A percentile compares a stretch with the other conserved stretches of the same genome.
phyloP scores from a whole-genome alignment of 345 rosid genomes.

The Populus simonii region DNA sequence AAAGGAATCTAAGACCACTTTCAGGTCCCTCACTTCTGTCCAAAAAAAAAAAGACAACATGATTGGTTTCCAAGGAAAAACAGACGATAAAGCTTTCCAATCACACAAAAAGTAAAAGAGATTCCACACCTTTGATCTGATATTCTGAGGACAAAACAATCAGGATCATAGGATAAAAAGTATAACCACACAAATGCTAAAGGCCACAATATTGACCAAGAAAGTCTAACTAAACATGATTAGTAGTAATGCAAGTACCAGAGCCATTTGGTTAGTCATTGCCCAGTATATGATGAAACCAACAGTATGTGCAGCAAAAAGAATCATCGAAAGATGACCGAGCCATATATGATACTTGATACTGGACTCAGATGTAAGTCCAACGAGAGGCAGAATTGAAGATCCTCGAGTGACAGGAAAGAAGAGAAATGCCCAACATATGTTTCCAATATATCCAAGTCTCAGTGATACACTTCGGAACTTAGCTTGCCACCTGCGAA shows the following conservation, averaged over 20 bases:
- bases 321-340: constrained; percentile 53
- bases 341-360: constrained; percentile 77
- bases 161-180: background rate
- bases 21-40: background rate
- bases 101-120: background rate
- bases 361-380: constrained; percentile 63
- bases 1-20: constrained; percentile 5
- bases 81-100: background rate
- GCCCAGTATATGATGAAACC: constrained; percentile 58
- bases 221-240: background rate
- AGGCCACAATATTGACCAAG: background rate
- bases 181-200: background rate
- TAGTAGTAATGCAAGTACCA: constrained; percentile 25
- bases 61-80: constrained; percentile 2
- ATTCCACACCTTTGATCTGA: background rate
- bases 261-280: constrained; percentile 38
- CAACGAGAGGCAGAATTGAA: constrained; percentile 50
- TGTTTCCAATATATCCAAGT: constrained; percentile 55
- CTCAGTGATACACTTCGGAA: constrained; percentile 48
- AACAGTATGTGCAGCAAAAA: constrained; percentile 41
- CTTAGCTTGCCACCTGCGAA: constrained; percentile 53
- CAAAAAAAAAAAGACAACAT: constrained; percentile 10
- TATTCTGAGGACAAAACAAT: background rate
- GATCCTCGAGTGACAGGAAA: constrained; percentile 66
- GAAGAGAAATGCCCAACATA: constrained; percentile 69